Conservation (phyloP, 2,329 filamentous ascomycete genomes). For the Fusarium udum region DNA sequence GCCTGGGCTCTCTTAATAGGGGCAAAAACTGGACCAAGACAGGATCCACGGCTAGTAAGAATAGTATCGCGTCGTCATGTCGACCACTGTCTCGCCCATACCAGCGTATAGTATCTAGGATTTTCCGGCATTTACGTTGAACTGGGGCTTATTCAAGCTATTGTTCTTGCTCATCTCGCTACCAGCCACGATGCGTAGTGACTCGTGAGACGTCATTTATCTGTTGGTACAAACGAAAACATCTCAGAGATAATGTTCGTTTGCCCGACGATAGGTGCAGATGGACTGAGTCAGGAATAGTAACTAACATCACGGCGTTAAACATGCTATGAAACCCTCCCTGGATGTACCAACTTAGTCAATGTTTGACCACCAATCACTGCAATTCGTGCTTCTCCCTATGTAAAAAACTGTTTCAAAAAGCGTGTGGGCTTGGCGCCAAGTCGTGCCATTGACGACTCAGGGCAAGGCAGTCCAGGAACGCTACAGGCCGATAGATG, state of each 20-base stretch:
- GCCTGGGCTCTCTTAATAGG: constrained; percentile 14
- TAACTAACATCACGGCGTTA: background rate
- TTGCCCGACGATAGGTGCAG: background rate
- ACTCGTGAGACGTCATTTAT: constrained; percentile 12
- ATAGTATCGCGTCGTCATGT: constrained; percentile 26
- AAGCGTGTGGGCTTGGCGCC: constrained; percentile 22
- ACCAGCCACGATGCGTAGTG: background rate
- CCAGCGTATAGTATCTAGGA: constrained; percentile 1
- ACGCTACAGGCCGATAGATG: constrained; percentile 6
- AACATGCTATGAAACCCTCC: background rate
- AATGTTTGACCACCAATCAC: constrained; percentile 13
- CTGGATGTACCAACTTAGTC: background rate
- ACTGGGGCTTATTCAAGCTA: constrained; percentile 5
- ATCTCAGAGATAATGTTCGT: background rate
- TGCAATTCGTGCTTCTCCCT: background rate
- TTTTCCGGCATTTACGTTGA: constrained; percentile 1
- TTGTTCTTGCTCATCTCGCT: constrained; percentile 15
- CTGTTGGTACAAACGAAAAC: background rate
- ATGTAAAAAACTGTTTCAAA: constrained; percentile 7
- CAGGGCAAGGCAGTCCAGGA: constrained; percentile 7
- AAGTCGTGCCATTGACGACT: constrained; percentile 29
- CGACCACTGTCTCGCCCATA: constrained; percentile 14
- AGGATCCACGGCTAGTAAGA: constrained; percentile 11
- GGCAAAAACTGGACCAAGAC: constrained; percentile 10
- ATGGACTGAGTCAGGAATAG: background rate